These are phyloP conservation scores for Hyaloscypha hepaticicola DNA, from an alignment of 495 filamentous ascomycete species.

Conservation along the genomic window DNA sequence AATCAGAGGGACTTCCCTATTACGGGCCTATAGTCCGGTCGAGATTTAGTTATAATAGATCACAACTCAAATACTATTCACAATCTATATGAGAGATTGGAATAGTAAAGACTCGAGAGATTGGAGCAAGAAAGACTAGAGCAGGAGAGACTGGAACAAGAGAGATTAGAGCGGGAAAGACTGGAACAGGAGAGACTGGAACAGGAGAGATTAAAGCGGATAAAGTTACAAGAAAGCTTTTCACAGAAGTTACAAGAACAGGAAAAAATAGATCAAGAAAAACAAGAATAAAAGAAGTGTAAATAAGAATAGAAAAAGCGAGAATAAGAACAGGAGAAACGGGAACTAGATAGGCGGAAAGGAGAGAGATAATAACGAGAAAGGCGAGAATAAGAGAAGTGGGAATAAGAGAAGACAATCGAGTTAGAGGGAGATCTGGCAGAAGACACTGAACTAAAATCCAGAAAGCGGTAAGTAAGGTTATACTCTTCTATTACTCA, in stretches of 20 bases:
- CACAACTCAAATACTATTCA: too few species aligned
- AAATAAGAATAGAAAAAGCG: slow-evolving; percentile 3
- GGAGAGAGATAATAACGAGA: too few species aligned
- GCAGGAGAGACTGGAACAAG: slow-evolving; percentile 4
- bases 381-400: slow-evolving; percentile 8
- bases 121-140: too few species aligned
- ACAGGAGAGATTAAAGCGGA: slow-evolving; percentile 4
- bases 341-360: not conserved
- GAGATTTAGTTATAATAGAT: too few species aligned
- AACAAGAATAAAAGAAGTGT: not conserved
- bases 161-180: slow-evolving; percentile 1
- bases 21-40: too few species aligned
- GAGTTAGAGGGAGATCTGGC: slow-evolving; percentile 7
- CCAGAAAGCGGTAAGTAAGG: slow-evolving; percentile 16
- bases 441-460: slow-evolving; percentile 1
- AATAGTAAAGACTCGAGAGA: too few species aligned
- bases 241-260: not conserved
- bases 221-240: not conserved
- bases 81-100: too few species aligned
- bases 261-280: slow-evolving; percentile 1
- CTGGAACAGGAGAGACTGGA: slow-evolving; percentile 1
- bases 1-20: not conserved
- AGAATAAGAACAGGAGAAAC: slow-evolving; percentile 7
- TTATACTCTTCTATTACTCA: slow-evolving; percentile 11
- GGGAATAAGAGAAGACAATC: slow-evolving; percentile 11